phyloP scores from a whole-genome alignment of 192 early-diverging fungal species.

The Coemansia sp. region DNA sequence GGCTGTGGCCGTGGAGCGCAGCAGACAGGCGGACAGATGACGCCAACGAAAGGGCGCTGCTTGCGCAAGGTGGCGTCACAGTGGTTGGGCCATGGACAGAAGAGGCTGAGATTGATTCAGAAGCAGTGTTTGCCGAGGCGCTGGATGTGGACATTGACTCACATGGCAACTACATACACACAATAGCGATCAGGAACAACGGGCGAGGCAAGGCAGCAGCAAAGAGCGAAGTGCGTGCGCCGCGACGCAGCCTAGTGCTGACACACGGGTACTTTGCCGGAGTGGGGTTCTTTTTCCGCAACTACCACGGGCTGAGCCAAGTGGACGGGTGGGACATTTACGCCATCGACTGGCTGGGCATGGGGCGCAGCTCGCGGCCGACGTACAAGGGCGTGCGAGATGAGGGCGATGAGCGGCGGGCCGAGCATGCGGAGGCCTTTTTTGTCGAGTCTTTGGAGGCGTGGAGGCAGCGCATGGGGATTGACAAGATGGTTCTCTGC shows the following conservation, averaged over 20 bases:
- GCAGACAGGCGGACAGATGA: constrained; percentile 26
- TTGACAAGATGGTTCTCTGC: constrained; percentile 82
- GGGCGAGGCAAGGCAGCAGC: neutral
- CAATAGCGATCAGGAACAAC: constrained; percentile 36
- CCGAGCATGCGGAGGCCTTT: constrained; percentile 68
- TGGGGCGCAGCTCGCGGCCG: constrained; percentile 84
- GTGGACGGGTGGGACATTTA: constrained; percentile 46
- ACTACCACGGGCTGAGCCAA: constrained; percentile 48
- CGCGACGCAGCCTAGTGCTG: constrained; percentile 47
- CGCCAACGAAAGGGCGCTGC: constrained; percentile 26
- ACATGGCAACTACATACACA: constrained; percentile 52
- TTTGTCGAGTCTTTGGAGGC: constrained; percentile 91
- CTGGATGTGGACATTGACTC: constrained; percentile 45
- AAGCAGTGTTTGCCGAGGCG: constrained; percentile 23
- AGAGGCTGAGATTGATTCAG: neutral
- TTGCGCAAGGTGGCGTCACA: constrained; percentile 32
- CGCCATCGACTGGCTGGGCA: constrained; percentile 88
- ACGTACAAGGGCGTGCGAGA: constrained; percentile 58
- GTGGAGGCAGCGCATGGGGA: constrained; percentile 77
- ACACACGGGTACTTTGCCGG: constrained; percentile 58
- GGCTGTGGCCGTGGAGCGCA: constrained; percentile 24
- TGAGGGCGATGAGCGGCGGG: constrained; percentile 55
- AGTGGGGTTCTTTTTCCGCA: constrained; percentile 57
- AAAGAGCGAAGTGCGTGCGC: neutral
- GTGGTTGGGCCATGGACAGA: constrained; percentile 7